These are phyloP conservation scores for Diaporthe helianthi DNA, from an alignment of 2,329 filamentous ascomycete species.

Conservation along the genomic window DNA sequence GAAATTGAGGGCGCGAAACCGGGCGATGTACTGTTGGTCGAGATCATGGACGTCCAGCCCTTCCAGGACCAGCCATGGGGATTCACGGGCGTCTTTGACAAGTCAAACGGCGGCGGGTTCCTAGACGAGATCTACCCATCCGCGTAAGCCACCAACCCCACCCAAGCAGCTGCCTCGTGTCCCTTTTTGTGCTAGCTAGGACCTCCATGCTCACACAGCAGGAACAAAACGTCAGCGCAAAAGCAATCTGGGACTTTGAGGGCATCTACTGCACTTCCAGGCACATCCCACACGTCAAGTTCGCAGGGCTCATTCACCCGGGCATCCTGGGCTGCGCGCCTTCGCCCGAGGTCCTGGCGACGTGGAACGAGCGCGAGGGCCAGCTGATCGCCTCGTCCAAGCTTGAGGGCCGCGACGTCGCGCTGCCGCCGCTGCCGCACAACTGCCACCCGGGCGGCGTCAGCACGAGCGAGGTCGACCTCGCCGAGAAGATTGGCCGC, in stretches of 20 bases:
- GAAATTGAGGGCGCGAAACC: constrained; percentile 85
- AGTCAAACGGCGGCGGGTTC: constrained; percentile 86
- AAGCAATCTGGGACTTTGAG: constrained; percentile 66
- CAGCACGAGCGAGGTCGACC: constrained; percentile 55
- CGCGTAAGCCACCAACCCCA: constrained; percentile 61
- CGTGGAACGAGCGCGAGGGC: constrained; percentile 84
- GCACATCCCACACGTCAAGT: constrained; percentile 86
- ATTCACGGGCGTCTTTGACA: constrained; percentile 83
- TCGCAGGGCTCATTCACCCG: constrained; percentile 88
- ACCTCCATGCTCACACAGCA: neutral
- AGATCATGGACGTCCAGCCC: constrained; percentile 93
- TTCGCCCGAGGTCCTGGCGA: constrained; percentile 75
- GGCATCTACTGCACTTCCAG: constrained; percentile 77
- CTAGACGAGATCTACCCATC: constrained; percentile 86
- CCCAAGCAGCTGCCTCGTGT: neutral
- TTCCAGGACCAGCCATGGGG: constrained; percentile 88
- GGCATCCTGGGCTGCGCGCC: constrained; percentile 92
- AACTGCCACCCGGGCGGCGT: constrained; percentile 73
- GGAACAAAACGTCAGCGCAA: constrained; percentile 48
- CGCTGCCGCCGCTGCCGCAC: constrained; percentile 74
- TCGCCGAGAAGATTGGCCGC: constrained; percentile 71
- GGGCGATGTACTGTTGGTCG: constrained; percentile 83
- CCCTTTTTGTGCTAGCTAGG: neutral
- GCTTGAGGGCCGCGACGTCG: constrained; percentile 71
- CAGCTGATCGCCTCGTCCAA: constrained; percentile 76